These are phyloP conservation scores for Russula sp. DNA, from an alignment of 768 basidiomycete genomes.

Conservation along the genomic window DNA sequence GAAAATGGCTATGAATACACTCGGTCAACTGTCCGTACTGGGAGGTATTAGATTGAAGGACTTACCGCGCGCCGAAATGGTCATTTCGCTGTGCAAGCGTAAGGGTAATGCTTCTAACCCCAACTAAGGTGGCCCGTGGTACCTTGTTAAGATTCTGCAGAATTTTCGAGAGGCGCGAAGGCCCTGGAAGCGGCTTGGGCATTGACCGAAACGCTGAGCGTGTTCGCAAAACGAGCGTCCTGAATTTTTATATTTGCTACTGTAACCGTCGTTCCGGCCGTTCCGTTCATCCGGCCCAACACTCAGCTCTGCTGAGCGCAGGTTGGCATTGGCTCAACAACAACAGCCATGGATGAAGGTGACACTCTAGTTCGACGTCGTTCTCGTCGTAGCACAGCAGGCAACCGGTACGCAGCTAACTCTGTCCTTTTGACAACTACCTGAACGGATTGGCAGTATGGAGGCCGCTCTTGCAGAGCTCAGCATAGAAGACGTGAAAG, in stretches of 20 bases:
- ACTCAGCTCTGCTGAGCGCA: not conserved
- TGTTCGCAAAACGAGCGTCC: not conserved
- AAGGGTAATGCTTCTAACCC: conserved; percentile 46
- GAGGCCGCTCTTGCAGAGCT: conserved; percentile 70
- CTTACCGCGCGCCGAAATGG: conserved; percentile 70
- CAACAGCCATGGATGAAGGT: conserved; percentile 24
- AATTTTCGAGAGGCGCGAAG: conserved; percentile 49
- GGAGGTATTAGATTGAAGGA: not conserved
- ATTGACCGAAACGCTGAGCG: not conserved
- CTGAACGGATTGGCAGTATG: conserved; percentile 43
- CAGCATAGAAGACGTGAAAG: conserved; percentile 39
- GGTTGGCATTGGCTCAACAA: not conserved
- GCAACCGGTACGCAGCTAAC: conserved; percentile 50
- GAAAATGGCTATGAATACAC: conserved; percentile 50
- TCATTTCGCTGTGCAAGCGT: conserved; percentile 56
- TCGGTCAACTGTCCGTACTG: not conserved
- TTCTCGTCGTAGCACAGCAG: conserved; percentile 65
- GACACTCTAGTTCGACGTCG: conserved; percentile 52
- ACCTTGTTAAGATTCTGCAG: conserved; percentile 42
- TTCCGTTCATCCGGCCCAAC: not conserved
- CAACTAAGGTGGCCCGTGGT: conserved; percentile 43
- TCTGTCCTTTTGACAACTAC: not conserved
- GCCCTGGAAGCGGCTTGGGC: conserved; percentile 31
- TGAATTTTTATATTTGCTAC: conserved; percentile 1
- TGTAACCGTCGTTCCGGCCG: not conserved